A percentile compares a stretch with the other conserved stretches of the same genome.
phyloP scores from a whole-genome alignment of 2,329 filamentous ascomycete species.

The Colletotrichum sidae region DNA sequence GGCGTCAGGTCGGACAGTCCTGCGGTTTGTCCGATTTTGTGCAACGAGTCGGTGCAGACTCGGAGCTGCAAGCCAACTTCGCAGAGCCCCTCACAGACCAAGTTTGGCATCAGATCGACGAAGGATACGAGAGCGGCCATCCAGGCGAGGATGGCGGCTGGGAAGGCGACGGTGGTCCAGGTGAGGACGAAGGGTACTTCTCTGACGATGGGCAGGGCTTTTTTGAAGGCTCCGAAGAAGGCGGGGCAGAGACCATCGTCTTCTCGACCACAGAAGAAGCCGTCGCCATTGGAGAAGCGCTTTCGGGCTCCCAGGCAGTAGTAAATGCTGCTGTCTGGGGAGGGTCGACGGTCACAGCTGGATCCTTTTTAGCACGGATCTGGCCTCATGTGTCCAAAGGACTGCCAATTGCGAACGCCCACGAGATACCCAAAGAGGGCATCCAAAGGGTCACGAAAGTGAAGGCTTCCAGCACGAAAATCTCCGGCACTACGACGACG shows the following conservation, averaged over 20 bases:
- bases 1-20: conserved; percentile 3
- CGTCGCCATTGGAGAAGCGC: too few relatives aligned
- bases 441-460: too few relatives aligned
- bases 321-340: conserved; percentile 5
- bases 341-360: conserved; percentile 10
- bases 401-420: not conserved
- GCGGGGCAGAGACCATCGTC: too few relatives aligned
- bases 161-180: too few relatives aligned
- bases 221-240: too few relatives aligned
- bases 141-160: too few relatives aligned
- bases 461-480: too few relatives aligned
- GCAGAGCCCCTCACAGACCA: conserved; percentile 27
- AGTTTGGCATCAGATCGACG: not conserved
- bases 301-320: not conserved
- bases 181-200: too few relatives aligned
- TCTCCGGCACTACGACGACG: too few relatives aligned
- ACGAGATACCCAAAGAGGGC: not conserved
- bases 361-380: conserved; percentile 5
- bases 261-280: too few relatives aligned
- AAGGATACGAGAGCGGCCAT: too few relatives aligned
- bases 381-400: not conserved
- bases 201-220: too few relatives aligned
- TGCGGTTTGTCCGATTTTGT: conserved; percentile 15
- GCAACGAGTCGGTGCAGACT: conserved; percentile 24
- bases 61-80: conserved; percentile 32